Evolutionary conservation across 208 protist genomes (phyloP).

Genomic region (Crithidia mellificae): DNA sequence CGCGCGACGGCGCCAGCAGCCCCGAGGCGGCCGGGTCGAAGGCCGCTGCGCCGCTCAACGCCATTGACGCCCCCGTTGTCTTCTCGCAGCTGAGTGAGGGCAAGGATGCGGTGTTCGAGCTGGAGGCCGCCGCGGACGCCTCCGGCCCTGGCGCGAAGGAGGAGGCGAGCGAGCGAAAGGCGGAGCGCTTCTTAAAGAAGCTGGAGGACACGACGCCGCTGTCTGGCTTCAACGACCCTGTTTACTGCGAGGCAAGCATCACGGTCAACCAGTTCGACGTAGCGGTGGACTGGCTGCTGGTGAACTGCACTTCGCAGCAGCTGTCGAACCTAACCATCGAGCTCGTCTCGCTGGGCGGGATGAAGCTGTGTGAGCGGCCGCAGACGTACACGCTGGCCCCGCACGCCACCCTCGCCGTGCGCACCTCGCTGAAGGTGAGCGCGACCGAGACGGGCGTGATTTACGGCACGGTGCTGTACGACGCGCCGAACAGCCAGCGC

Average conservation of each 20-base stretch:
- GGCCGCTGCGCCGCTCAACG: slow-evolving; percentile 21
- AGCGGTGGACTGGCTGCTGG: slow-evolving; percentile 91
- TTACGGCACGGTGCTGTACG: slow-evolving; percentile 97
- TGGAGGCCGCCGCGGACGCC: slow-evolving; percentile 52
- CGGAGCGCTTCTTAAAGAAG: slow-evolving; percentile 62
- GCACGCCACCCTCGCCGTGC: slow-evolving; percentile 79
- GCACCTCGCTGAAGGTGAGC: slow-evolving; percentile 97
- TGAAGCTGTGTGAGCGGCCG: slow-evolving; percentile 97
- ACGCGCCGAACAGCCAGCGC: slow-evolving; percentile 83
- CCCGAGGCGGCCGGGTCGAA: slow-evolving; percentile 13
- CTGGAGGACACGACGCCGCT: slow-evolving; percentile 92
- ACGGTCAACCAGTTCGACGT: slow-evolving; percentile 98
- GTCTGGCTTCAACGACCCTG: slow-evolving; percentile 96
- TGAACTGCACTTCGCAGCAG: slow-evolving; percentile 95
- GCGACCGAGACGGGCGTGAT: slow-evolving; percentile 97
- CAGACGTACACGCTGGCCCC: slow-evolving; percentile 92
- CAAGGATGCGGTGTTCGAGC: slow-evolving; percentile 59
- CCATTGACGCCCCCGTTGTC: slow-evolving; percentile 70
- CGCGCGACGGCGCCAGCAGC: slow-evolving; percentile 23
- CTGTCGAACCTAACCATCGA: slow-evolving; percentile 97
- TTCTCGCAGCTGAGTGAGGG: slow-evolving; percentile 78
- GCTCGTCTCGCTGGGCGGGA: slow-evolving; percentile 95
- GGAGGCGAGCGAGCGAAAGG: slow-evolving; percentile 42
- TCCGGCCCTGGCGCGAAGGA: slow-evolving; percentile 12
- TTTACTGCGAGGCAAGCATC: slow-evolving; percentile 98